A percentile compares a stretch with the other conserved stretches of the same genome.
Evolutionary conservation across 1,139 yeast genomes (phyloP).

Genomic region (Geotrichum reessii): DNA sequence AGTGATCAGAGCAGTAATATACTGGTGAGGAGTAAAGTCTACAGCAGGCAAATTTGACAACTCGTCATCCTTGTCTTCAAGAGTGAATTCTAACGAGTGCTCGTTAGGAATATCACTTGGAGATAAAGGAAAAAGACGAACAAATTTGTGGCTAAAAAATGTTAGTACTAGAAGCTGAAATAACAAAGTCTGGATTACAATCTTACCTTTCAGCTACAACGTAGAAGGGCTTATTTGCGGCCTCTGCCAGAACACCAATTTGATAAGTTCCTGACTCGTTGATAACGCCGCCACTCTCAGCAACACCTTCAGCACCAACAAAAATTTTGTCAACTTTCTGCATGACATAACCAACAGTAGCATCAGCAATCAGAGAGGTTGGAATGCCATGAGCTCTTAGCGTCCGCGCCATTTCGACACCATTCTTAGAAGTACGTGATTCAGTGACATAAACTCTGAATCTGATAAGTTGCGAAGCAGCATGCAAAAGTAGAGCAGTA

Average conservation of each 20-base stretch:
- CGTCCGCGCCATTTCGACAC: conserved; percentile 64
- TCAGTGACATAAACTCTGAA: conserved; percentile 91
- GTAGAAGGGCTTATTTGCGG: conserved; percentile 86
- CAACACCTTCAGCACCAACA: conserved; percentile 98
- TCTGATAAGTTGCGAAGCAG: conserved; percentile 67
- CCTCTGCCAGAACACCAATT: conserved; percentile 86
- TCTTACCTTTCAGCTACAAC: conserved; percentile 67
- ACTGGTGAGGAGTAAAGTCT: conserved; percentile 95
- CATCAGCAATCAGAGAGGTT: conserved; percentile 81
- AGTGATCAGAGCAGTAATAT: conserved; percentile 90
- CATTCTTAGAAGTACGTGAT: conserved; percentile 81
- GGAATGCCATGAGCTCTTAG: conserved; percentile 81
- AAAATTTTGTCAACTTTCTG: conserved; percentile 88
- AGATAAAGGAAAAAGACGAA: conserved; percentile 88
- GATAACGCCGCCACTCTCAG: conserved; percentile 96
- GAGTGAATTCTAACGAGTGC: conserved; percentile 35
- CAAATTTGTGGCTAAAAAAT: conserved; percentile 69
- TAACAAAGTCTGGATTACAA: neutral
- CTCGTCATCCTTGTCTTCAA: conserved; percentile 27
- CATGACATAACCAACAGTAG: conserved; percentile 89
- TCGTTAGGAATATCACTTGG: conserved; percentile 85
- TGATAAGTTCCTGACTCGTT: conserved; percentile 95
- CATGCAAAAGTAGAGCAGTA: conserved; percentile 63
- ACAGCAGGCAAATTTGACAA: conserved; percentile 46
- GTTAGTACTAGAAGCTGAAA: neutral